Conservation (phyloP, 345 rosid species). For the Streptanthus diversifolius region DNA sequence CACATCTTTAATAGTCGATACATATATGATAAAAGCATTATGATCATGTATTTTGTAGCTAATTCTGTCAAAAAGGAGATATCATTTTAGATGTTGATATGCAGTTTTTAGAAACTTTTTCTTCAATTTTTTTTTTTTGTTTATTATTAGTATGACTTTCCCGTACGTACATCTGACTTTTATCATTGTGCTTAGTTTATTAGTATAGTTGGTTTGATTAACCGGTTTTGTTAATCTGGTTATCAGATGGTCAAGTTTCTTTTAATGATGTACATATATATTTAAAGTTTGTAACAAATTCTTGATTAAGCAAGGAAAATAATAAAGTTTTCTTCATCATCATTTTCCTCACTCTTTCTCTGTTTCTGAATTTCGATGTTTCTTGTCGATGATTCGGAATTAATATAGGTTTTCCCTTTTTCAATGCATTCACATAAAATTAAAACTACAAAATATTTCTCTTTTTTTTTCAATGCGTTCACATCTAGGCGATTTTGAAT, state of each 20-base stretch:
- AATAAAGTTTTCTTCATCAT: too few species aligned
- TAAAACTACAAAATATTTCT: too few species aligned
- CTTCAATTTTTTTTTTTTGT: background rate
- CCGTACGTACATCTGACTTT: slow-evolving; percentile 7
- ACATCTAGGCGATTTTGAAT: background rate
- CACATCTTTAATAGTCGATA: background rate
- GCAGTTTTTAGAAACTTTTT: background rate
- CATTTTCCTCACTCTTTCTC: too few species aligned
- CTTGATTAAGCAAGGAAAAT: too few species aligned
- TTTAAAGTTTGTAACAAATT: too few species aligned
- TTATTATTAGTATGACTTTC: slow-evolving; percentile 2
- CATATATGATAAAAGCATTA: background rate
- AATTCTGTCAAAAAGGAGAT: background rate
- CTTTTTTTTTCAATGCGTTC: too few species aligned
- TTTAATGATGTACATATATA: too few species aligned
- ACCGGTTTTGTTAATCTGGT: too few species aligned
- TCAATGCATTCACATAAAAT: slow-evolving; percentile 19
- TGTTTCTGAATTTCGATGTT: too few species aligned
- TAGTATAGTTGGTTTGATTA: too few species aligned
- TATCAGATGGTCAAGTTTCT: too few species aligned
- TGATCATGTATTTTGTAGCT: background rate
- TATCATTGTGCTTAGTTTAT: background rate
- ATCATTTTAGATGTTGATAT: background rate
- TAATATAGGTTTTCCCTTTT: background rate
- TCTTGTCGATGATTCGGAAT: too few species aligned